phyloP scores from a whole-genome alignment of 352 stramenopile species.

The Pythium chondricola region DNA sequence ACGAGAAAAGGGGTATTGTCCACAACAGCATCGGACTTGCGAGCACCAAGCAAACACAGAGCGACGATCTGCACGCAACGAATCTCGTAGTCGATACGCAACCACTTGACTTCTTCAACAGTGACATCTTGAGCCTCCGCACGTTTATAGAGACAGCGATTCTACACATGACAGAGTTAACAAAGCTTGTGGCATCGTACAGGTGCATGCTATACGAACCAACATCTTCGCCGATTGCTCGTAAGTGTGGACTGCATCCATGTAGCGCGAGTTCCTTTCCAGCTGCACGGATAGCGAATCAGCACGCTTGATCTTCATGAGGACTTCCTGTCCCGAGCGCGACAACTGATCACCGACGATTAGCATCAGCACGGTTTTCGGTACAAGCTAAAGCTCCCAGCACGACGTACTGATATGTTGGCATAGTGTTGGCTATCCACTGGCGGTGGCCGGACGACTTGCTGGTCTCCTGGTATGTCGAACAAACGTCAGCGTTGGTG shows the following conservation, averaged over 20 bases:
- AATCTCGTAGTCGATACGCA: slow-evolving; percentile 71
- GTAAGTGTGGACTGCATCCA: slow-evolving; percentile 69
- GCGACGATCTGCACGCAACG: slow-evolving; percentile 67
- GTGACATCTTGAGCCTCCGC: slow-evolving; percentile 37
- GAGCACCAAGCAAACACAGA: slow-evolving; percentile 55
- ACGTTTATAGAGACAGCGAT: slow-evolving; percentile 61
- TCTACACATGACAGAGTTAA: slow-evolving; percentile 14
- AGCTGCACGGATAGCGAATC: slow-evolving; percentile 53
- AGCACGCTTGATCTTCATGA: slow-evolving; percentile 55
- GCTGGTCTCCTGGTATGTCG: slow-evolving; percentile 56
- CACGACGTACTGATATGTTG: slow-evolving; percentile 35
- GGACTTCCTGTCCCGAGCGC: slow-evolving; percentile 46
- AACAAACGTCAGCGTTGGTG: too few relatives aligned
- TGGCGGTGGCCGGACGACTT: slow-evolving; percentile 43
- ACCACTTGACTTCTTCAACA: slow-evolving; percentile 53
- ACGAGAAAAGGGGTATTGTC: slow-evolving; percentile 69
- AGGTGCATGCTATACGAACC: slow-evolving; percentile 19
- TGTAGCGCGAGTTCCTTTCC: slow-evolving; percentile 51
- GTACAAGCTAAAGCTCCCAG: not conserved
- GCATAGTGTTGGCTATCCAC: slow-evolving; percentile 59
- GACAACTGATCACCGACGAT: slow-evolving; percentile 24
- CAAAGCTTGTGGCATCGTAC: not conserved
- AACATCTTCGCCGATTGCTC: slow-evolving; percentile 69
- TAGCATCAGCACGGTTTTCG: too few relatives aligned
- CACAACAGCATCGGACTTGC: slow-evolving; percentile 28